Percentiles rank a stretch among this genome's conserved stretches.
Evolutionary conservation across 176 grass and related monocot species (phyloP).

Genomic region (Eleusine coracana): DNA sequence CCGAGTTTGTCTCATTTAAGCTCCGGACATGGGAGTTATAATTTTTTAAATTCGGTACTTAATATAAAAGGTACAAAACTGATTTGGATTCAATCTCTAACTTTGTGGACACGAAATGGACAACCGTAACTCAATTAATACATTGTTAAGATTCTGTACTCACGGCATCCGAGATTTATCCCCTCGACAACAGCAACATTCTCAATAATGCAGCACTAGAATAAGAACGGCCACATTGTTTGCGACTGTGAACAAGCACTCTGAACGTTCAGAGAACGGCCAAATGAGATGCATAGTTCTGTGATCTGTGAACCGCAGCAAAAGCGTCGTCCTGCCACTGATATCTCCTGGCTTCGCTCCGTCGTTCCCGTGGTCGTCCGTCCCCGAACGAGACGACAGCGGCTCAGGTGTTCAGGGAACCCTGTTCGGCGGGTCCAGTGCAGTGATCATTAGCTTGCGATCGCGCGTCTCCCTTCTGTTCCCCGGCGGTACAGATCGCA

Average conservation of each 20-base stretch:
- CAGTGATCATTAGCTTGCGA: background rate
- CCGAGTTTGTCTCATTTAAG: too few species aligned
- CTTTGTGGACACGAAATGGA: too few species aligned
- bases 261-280: background rate
- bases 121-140: too few species aligned
- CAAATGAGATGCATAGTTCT: background rate
- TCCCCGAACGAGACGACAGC: slow-evolving; percentile 9
- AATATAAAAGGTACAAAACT: too few species aligned
- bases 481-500: background rate
- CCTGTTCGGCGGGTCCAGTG: background rate
- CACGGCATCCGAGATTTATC: slow-evolving; percentile 13
- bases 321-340: background rate
- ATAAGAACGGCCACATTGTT: background rate
- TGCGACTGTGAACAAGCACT: background rate
- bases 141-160: too few species aligned
- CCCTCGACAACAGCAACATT: slow-evolving; percentile 20
- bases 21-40: too few species aligned
- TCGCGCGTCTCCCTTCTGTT: slow-evolving; percentile 15
- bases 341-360: background rate
- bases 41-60: too few species aligned
- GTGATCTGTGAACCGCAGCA: background rate
- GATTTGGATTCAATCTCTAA: too few species aligned
- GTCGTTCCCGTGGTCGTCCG: background rate
- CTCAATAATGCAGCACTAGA: background rate
- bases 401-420: slow-evolving; percentile 6